A percentile compares a stretch with the other conserved stretches of the same genome.
Conservation (phyloP, 257 asterid species). For the Forsythia suspensa region DNA sequence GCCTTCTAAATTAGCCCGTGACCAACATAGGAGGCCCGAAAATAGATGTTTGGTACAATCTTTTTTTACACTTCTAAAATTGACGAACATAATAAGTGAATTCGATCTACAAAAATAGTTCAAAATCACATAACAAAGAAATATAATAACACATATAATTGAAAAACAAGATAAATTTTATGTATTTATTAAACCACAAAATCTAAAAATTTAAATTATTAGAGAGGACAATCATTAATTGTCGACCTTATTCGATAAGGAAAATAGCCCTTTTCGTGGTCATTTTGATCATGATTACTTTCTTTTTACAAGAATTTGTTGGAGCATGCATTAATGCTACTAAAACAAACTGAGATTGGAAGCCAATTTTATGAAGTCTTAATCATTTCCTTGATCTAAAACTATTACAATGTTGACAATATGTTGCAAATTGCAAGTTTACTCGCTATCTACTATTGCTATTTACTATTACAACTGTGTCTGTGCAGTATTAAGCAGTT, state of each 20-base stretch:
- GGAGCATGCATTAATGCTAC: neutral
- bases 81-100: too few species aligned
- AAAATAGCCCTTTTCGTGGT: neutral
- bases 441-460: neutral
- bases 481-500: neutral
- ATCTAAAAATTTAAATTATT: too few species aligned
- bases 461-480: neutral
- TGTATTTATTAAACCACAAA: too few species aligned
- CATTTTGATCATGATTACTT: constrained; percentile 13
- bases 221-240: neutral
- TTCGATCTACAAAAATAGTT: too few species aligned
- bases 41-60: neutral
- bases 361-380: constrained; percentile 9
- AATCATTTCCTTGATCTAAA: constrained; percentile 3
- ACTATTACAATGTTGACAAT: constrained; percentile 17
- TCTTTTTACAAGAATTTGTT: neutral
- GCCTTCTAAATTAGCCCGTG: neutral
- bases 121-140: too few species aligned
- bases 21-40: neutral
- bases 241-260: neutral
- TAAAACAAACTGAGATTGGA: constrained; percentile 5
- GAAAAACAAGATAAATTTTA: too few species aligned
- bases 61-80: neutral
- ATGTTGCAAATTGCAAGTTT: neutral
- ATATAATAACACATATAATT: too few species aligned